Percentiles rank a stretch among this genome's conserved stretches.
Evolutionary conservation across 2,329 filamentous ascomycete species (phyloP).

Genomic region (Pseudogymnoascus sp.): DNA sequence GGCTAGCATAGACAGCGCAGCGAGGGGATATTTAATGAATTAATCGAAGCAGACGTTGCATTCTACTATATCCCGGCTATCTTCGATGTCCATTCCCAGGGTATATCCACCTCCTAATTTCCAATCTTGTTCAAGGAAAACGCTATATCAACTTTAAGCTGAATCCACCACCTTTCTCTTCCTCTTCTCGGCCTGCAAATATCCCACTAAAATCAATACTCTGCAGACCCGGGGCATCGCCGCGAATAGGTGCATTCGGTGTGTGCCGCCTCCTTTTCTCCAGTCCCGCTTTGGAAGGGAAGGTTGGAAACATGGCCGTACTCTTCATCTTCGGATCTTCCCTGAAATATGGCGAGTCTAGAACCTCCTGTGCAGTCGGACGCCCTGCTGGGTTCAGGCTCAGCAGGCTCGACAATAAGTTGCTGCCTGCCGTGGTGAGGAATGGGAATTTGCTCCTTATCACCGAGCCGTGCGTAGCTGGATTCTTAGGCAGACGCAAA

Average conservation of each 20-base stretch:
- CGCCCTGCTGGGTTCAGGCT: constrained; percentile 66
- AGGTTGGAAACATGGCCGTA: constrained; percentile 90
- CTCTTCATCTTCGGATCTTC: constrained; percentile 88
- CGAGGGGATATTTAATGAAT: constrained; percentile 3
- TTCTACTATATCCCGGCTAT: not conserved
- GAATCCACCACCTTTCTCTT: constrained; percentile 60
- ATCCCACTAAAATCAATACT: constrained; percentile 63
- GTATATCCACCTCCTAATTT: constrained; percentile 6
- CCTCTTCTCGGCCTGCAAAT: constrained; percentile 58
- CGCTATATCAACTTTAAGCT: constrained; percentile 52
- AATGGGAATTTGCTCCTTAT: constrained; percentile 75
- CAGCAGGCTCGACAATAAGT: constrained; percentile 63
- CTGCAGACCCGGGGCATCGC: constrained; percentile 50
- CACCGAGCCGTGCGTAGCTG: constrained; percentile 38
- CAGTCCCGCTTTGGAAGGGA: constrained; percentile 89
- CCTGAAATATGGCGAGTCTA: constrained; percentile 75
- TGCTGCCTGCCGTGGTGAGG: constrained; percentile 66
- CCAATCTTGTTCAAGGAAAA: not conserved
- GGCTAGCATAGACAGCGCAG: not conserved
- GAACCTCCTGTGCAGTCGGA: constrained; percentile 65
- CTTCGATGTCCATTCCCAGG: not conserved
- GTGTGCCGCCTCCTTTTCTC: constrained; percentile 69
- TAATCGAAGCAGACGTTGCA: not conserved
- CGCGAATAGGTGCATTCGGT: constrained; percentile 76
- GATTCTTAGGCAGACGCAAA: constrained; percentile 57